A percentile compares a stretch with the other conserved stretches of the same genome.
phyloP scores from a whole-genome alignment of 2,329 filamentous ascomycete genomes.

The Thelonectria olida region DNA sequence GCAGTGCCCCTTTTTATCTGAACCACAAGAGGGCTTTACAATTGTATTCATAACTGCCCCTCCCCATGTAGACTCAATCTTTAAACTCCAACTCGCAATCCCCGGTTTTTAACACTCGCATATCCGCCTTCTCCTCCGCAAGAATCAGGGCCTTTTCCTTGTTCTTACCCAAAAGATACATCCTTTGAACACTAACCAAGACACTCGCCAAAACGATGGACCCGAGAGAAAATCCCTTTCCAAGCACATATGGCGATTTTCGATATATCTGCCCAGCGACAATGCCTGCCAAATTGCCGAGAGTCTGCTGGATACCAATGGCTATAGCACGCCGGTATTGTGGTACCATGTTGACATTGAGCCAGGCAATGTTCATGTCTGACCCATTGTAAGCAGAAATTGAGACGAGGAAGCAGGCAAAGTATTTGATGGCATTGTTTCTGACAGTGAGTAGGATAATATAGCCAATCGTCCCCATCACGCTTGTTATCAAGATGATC shows the following conservation, averaged over 20 bases:
- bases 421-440: conserved; percentile 57
- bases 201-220: not conserved
- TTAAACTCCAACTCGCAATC: conserved; percentile 1
- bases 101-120: not conserved
- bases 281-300: conserved; percentile 45
- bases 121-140: not conserved
- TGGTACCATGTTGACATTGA: conserved; percentile 53
- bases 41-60: not conserved
- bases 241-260: conserved; percentile 30
- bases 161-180: not conserved
- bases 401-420: conserved; percentile 55
- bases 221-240: conserved; percentile 5
- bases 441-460: conserved; percentile 57
- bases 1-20: too few relatives aligned
- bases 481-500: not conserved
- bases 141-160: conserved; percentile 3
- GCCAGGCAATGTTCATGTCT: conserved; percentile 55
- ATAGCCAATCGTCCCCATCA: conserved; percentile 51
- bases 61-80: not conserved
- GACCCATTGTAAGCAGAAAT: conserved; percentile 55
- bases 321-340: conserved; percentile 53
- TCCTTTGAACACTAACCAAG: not conserved
- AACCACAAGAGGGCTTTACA: too few relatives aligned
- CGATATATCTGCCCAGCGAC: conserved; percentile 47
- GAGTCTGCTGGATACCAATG: conserved; percentile 52